Conservation (phyloP, 148 eudicot species). For the Selenicereus undatus region DNA sequence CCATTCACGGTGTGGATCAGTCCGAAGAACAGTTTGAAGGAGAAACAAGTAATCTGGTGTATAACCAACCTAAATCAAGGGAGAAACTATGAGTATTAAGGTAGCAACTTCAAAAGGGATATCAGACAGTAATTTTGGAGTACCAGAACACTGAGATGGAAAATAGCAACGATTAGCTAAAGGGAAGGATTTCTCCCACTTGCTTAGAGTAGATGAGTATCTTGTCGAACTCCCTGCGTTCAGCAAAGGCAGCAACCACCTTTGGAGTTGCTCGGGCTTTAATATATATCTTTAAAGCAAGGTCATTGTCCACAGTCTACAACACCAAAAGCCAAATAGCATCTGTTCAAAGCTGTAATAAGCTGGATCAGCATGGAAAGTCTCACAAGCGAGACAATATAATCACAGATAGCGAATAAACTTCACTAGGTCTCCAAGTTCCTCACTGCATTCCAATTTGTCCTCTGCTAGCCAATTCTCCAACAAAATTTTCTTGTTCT, state of each 20-base stretch:
- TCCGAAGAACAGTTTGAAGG: constrained; percentile 33
- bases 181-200: constrained; percentile 8
- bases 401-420: constrained; percentile 25
- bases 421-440: constrained; percentile 99
- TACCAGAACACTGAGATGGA: no score
- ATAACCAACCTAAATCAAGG: constrained; percentile 31
- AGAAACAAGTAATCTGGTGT: constrained; percentile 36
- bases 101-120: no score
- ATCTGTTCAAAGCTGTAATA: constrained; percentile 3
- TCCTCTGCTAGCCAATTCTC: constrained; percentile 99
- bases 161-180: no score
- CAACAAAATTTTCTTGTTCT: constrained; percentile 86
- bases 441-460: constrained; percentile 94
- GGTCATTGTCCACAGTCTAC: constrained; percentile 97
- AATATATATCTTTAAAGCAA: constrained; percentile 87
- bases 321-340: constrained; percentile 13
- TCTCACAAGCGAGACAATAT: not conserved
- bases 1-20: constrained; percentile 29
- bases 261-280: constrained; percentile 80
- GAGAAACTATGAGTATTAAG: not conserved
- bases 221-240: constrained; percentile 37
- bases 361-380: not conserved
- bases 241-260: constrained; percentile 40
- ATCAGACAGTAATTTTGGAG: no score
- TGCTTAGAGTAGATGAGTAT: constrained; percentile 39